These are phyloP conservation scores for Saprolegnia diclina DNA, from an alignment of 352 stramenopile genomes.

Conservation along the genomic window DNA sequence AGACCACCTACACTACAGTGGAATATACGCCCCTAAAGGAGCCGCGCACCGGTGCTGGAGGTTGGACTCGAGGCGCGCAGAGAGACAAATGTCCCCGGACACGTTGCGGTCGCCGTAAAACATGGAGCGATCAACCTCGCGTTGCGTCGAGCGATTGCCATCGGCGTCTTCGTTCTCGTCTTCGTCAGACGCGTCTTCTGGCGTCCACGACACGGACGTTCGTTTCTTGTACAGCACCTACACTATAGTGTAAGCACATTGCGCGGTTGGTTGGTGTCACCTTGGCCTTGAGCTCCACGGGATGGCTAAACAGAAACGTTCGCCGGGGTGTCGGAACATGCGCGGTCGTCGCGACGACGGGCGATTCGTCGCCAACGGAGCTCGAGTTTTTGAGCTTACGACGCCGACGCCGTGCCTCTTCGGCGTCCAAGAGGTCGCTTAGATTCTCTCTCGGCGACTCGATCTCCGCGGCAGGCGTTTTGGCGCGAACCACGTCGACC, in stretches of 20 bases:
- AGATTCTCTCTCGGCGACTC: neutral
- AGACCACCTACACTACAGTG: neutral
- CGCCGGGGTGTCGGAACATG: neutral
- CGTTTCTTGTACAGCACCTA: constrained; percentile 24
- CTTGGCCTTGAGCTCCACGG: constrained; percentile 19
- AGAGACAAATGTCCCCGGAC: constrained; percentile 16
- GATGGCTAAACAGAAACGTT: constrained; percentile 20
- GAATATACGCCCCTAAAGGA: neutral
- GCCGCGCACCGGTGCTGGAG: constrained; percentile 1
- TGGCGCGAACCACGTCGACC: neutral
- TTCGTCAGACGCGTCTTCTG: constrained; percentile 20
- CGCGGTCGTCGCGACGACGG: neutral
- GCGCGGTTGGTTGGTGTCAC: too few species aligned
- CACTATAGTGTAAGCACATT: neutral
- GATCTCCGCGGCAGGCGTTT: neutral
- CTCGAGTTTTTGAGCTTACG: neutral
- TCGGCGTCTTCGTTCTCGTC: constrained; percentile 1
- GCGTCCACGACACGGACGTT: constrained; percentile 1
- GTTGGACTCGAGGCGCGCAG: constrained; percentile 8
- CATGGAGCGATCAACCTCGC: neutral
- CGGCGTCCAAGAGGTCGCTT: neutral
- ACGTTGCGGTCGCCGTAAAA: neutral
- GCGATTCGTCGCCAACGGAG: neutral
- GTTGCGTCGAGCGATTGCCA: neutral
- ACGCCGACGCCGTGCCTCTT: neutral